Conservation (phyloP, 2,329 filamentous ascomycete genomes). For the Aspergillus ochraceus region DNA sequence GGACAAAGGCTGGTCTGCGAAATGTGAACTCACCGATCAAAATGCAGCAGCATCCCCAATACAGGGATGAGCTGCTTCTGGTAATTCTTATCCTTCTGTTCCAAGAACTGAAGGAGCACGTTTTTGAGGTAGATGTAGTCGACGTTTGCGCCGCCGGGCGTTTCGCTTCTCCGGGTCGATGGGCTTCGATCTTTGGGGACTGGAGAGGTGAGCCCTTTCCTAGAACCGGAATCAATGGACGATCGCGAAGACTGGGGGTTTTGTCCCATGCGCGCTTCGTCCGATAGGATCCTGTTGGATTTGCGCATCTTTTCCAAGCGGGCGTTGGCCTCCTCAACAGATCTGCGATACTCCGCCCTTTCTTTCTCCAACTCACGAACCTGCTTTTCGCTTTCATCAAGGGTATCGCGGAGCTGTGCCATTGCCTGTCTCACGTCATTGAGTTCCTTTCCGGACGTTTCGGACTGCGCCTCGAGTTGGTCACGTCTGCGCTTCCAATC, state of each 20-base stretch:
- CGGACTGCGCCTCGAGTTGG: constrained; percentile 71
- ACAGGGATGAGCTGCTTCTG: constrained; percentile 68
- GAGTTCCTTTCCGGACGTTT: constrained; percentile 70
- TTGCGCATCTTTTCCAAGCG: constrained; percentile 79
- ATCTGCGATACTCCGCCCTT: constrained; percentile 69
- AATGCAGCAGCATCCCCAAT: constrained; percentile 65
- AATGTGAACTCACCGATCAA: constrained; percentile 55
- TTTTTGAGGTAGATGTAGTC: constrained; percentile 68
- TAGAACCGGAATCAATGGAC: constrained; percentile 56
- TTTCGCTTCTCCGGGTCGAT: constrained; percentile 37
- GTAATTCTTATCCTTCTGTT: constrained; percentile 67
- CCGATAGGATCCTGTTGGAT: constrained; percentile 60
- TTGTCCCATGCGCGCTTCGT: constrained; percentile 57
- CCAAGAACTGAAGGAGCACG: constrained; percentile 65
- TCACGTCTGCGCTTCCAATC: constrained; percentile 73
- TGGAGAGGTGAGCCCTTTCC: constrained; percentile 50
- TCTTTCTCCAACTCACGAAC: constrained; percentile 81
- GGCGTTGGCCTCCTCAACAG: constrained; percentile 74
- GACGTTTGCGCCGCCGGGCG: constrained; percentile 41
- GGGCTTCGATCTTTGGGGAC: constrained; percentile 38
- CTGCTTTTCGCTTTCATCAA: constrained; percentile 86
- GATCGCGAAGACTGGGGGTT: constrained; percentile 55
- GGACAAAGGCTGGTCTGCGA: neutral
- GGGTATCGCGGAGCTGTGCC: constrained; percentile 71
- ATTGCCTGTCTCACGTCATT: constrained; percentile 75